phyloP scores from a whole-genome alignment of 805 yeast genomes.

The Suhomyces canberraensis region DNA sequence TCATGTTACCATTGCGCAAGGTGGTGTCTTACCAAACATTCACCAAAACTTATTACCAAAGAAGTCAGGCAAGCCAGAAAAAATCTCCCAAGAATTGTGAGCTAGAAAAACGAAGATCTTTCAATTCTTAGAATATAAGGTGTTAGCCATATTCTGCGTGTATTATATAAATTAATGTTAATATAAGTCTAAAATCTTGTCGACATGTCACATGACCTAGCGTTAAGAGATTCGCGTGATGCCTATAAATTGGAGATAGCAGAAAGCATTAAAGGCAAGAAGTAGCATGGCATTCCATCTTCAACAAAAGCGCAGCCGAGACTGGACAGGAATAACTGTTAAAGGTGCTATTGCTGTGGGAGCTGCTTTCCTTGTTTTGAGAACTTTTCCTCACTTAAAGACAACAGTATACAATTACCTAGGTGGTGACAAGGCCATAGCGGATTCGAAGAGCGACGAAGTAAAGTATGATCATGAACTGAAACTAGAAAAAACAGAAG shows the following conservation, averaged over 20 bases:
- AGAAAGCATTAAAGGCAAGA: too few species aligned
- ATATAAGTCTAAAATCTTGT: too few species aligned
- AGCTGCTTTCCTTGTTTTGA: conserved; percentile 38
- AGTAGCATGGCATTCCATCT: conserved; percentile 22
- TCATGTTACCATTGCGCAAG: conserved; percentile 89
- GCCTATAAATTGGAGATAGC: too few species aligned
- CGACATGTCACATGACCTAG: too few species aligned
- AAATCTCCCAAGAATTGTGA: conserved; percentile 64
- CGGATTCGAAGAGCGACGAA: conserved; percentile 4
- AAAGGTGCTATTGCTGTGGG: conserved; percentile 44
- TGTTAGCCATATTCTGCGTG: conserved; percentile 2
- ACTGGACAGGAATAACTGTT: conserved; percentile 19
- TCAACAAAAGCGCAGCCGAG: conserved; percentile 8
- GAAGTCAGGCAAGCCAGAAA: conserved; percentile 59
- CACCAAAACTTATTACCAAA: conserved; percentile 89
- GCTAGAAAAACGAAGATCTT: conserved; percentile 1
- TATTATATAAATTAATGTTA: conserved; percentile 4
- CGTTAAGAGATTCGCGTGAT: too few species aligned
- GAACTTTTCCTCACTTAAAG: conserved; percentile 50
- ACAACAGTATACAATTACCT: conserved; percentile 21
- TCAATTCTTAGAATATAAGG: too few species aligned
- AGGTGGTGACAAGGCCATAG: conserved; percentile 15
- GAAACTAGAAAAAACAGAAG: too few species aligned
- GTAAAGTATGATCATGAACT: conserved; percentile 4
- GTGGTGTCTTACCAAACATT: conserved; percentile 98